Evolutionary conservation across 768 basidiomycete genomes (phyloP).

Genomic region (Suillus weaverae): DNA sequence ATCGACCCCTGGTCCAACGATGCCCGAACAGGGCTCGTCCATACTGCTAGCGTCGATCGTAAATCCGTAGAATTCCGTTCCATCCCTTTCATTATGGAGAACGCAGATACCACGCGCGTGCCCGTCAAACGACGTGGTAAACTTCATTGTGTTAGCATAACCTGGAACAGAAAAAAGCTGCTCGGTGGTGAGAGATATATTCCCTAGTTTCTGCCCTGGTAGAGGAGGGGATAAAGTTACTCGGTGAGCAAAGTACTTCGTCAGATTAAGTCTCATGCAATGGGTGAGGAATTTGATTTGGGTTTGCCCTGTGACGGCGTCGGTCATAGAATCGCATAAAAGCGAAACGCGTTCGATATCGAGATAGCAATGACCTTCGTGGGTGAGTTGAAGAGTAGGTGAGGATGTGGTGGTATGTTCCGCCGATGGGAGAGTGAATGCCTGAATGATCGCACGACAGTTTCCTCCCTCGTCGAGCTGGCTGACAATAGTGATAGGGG

Average conservation of each 20-base stretch:
- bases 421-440: not conserved
- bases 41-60: not conserved
- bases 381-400: not conserved
- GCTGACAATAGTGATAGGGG: not conserved
- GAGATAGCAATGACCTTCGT: constrained; percentile 1
- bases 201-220: not conserved
- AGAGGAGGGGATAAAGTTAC: not conserved
- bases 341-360: constrained; percentile 3
- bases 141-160: constrained; percentile 5
- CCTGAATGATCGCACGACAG: not conserved
- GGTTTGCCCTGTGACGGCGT: not conserved
- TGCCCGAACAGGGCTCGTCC: not conserved
- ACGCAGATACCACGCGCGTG: constrained; percentile 4
- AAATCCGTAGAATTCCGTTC: constrained; percentile 1
- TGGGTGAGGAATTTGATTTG: constrained; percentile 1
- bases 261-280: constrained; percentile 2
- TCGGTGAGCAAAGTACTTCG: constrained; percentile 6
- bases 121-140: not conserved
- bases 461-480: not conserved
- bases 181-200: not conserved
- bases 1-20: constrained; percentile 3
- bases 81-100: not conserved
- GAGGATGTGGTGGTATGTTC: not conserved
- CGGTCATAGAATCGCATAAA: not conserved
- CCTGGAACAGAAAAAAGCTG: constrained; percentile 1